A percentile compares a stretch with the other conserved stretches of the same genome.
Evolutionary conservation across 169 alveolate genomes (phyloP).

Genomic region (Cryptosporidium xiaoi): DNA sequence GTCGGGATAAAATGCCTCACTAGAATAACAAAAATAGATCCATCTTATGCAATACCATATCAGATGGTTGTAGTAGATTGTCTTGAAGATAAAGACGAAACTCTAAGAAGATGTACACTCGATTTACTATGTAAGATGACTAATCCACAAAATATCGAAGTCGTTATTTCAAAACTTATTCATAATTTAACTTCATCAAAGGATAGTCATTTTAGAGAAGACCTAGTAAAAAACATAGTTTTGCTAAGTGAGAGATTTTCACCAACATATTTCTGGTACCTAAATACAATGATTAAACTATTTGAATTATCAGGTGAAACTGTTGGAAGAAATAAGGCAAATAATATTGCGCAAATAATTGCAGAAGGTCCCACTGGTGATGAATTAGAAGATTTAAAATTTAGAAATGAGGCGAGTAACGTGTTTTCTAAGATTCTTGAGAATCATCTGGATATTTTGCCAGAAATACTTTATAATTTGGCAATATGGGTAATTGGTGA

Average conservation of each 20-base stretch:
- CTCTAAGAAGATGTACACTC: conserved; percentile 92
- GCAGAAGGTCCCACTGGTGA: conserved; percentile 81
- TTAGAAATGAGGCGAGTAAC: conserved; percentile 46
- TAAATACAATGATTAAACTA: conserved; percentile 86
- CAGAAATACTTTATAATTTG: conserved; percentile 52
- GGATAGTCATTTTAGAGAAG: conserved; percentile 87
- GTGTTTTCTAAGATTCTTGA: conserved; percentile 5
- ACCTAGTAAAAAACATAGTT: conserved; percentile 86
- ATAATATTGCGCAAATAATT: conserved; percentile 85
- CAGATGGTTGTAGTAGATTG: conserved; percentile 95
- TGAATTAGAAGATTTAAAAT: conserved; percentile 29
- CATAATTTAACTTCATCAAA: conserved; percentile 85
- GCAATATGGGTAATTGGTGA: conserved; percentile 70
- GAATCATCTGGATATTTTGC: conserved; percentile 17
- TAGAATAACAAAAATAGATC: conserved; percentile 87
- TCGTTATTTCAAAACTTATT: conserved; percentile 90
- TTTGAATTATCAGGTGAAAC: conserved; percentile 89
- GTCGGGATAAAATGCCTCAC: conserved; percentile 92
- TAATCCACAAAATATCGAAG: conserved; percentile 92
- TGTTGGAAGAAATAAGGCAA: conserved; percentile 84
- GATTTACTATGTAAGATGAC: conserved; percentile 92
- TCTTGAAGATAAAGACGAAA: conserved; percentile 95
- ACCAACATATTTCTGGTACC: conserved; percentile 89
- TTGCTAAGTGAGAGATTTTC: conserved; percentile 89
- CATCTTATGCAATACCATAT: conserved; percentile 91